A percentile compares a stretch with the other conserved stretches of the same genome.
Conservation (phyloP, 257 asterid species). For the Ilex aquifolium region DNA sequence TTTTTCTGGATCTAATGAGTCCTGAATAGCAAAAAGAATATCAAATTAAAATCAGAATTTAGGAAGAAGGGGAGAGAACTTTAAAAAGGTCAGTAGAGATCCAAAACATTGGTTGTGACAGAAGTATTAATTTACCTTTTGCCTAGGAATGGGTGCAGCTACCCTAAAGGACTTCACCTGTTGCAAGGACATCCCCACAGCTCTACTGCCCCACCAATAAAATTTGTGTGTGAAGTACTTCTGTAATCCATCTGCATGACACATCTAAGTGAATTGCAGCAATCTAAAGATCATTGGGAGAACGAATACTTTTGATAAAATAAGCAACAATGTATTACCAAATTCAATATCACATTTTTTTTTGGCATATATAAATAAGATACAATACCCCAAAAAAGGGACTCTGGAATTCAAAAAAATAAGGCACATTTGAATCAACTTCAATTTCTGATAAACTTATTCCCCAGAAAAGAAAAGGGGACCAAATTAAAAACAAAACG, state of each 20-base stretch:
- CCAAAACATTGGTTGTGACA: too few species aligned
- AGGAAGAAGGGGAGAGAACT: background rate
- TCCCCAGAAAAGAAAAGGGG: too few species aligned
- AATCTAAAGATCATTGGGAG: background rate
- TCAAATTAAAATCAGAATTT: too few species aligned
- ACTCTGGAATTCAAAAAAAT: too few species aligned
- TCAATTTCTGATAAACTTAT: too few species aligned
- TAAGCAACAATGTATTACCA: too few species aligned
- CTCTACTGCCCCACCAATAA: slow-evolving; percentile 89
- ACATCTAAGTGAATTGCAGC: background rate
- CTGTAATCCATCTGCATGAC: slow-evolving; percentile 78
- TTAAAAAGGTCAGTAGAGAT: too few species aligned
- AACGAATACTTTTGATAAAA: background rate
- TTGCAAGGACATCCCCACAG: slow-evolving; percentile 64
- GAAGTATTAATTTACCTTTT: slow-evolving; percentile 46
- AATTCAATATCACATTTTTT: too few species aligned
- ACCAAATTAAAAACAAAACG: too few species aligned
- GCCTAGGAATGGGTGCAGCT: slow-evolving; percentile 39
- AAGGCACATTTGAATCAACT: too few species aligned
- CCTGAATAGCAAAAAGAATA: slow-evolving; percentile 43
- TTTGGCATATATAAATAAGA: too few species aligned
- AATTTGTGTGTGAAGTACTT: slow-evolving; percentile 87
- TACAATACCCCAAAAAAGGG: too few species aligned
- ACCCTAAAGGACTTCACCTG: slow-evolving; percentile 51
- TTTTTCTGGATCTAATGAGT: slow-evolving; percentile 54